Evolutionary conservation across 805 yeast species (phyloP), one percentile per base, ranked within the genome.

Genomic region (Metschnikowia kofuensis): DNA sequence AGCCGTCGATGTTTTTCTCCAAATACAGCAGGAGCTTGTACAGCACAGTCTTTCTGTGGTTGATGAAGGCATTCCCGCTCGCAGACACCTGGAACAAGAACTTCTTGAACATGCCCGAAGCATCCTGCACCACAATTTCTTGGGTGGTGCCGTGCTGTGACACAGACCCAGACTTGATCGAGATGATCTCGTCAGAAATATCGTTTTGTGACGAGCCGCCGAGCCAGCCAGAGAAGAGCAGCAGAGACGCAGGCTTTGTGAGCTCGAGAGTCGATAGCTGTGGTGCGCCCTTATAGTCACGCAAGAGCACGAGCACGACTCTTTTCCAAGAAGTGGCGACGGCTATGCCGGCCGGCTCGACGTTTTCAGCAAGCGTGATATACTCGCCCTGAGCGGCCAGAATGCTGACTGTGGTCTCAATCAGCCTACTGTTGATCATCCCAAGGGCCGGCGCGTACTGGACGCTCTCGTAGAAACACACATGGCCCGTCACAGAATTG

Each of bases 281-380:
- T 0, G 87, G 82, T 57, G 81, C 84, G 31, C 95, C 92, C 34
- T 79, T 72, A 41, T 79, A 72, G 63, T 89, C 94, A 52, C 85
- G 78, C 31, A 90, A 68, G 0, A 84, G 72, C 2, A 89, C 60
- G 38, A 87, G 70, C 6, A 84, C 63, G 38, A 85, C 79, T 51
- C 91, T 73, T 26, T 89, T 89, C 52, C 78, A 69, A 4, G 87
- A 79, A 0, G 97, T 89, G 7, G 89, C 79, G 8, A 85, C 60
- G 0, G 85, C 72, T 5, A 89, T 71, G 2, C 96, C 96, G 1
- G 86, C 81, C 0, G 94, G 91, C 54, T 83, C 89, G 10, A 85
- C 74, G 51, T 78, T 78, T 47, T 81, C 79, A 1, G 85, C 76
- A 35, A 74, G 57, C 1, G 82, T 78, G 14, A 89, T 70, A 30